Base-by-base conservation (phyloP, 1,284 basidiomycete genomes). In the Melanopsichium pennsylvanicum region DNA sequence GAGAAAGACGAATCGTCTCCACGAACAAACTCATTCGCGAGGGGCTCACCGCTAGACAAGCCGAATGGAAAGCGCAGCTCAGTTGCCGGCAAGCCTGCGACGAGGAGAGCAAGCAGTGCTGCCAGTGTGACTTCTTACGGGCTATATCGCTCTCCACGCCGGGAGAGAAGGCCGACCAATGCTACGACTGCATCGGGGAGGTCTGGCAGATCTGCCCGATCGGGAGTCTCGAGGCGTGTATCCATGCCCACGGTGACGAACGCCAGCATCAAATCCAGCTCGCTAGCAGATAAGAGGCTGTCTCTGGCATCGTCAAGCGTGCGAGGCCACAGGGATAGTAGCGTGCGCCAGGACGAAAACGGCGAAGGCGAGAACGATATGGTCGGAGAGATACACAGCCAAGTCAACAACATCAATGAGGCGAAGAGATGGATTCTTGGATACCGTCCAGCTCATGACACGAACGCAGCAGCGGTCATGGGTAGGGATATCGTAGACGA, bases 381-480 rank as follows among this genome's bases (percentile, higher is more conserved):
- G 8, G 38, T 51, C 25, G 25, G n/a, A 12, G 59, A 62, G 27
- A 12, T 56, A 27, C 16, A 56, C 18, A 32, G 21, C 16, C 52
- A 43, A 22, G 51, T 56, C 15, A 36, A 49, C 43, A 48, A 62
- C 29, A 43, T 56, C 21, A 29, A 38, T 5, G 54, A 62, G 21
- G 59, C 59, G 11, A 62, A 51, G 37, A 40, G 35, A 6, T 50
- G 52, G 52, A 62, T 62, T 11, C 37, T 61, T 2, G 23, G 22
- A 3, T 36, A 38, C 18, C 40, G 46, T 23, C 26, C 35, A n/a
- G 19, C 25, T 15, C 8, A 40, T 10, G 45, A 46, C 3, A 16
- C 16, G 32, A 42, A 34, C 15, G 32, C 27, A 7, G 36, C 32
- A 1, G 23, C 34, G 2, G 36, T 16, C 0, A 25, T 36, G 22